phyloP scores from a whole-genome alignment of 2,329 filamentous ascomycete species.

The Colletotrichum sp. region DNA sequence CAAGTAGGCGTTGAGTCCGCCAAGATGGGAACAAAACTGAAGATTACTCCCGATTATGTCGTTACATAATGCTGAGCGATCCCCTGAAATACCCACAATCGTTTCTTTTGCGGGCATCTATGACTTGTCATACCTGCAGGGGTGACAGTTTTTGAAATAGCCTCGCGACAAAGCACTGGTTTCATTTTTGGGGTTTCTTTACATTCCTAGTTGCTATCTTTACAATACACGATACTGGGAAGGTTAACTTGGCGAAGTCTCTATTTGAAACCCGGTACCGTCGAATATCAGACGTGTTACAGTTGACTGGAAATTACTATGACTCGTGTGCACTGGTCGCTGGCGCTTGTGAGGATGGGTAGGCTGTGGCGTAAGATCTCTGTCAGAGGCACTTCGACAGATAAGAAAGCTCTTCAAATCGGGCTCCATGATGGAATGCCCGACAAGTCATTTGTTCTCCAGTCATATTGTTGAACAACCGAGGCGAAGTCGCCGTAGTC shows the following conservation, averaged over 20 bases:
- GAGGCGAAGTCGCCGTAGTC: background rate
- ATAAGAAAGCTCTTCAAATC: background rate
- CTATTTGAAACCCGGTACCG: background rate
- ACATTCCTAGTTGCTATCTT: background rate
- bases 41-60: rapidly evolving
- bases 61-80: background rate
- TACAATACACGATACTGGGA: background rate
- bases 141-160: background rate
- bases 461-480: background rate
- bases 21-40: background rate
- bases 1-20: background rate
- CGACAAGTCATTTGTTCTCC: background rate
- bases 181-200: background rate
- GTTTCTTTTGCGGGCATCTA: background rate
- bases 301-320: background rate
- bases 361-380: rapidly evolving
- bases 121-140: background rate
- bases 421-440: background rate
- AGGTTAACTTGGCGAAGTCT: background rate
- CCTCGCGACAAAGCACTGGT: background rate
- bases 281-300: background rate
- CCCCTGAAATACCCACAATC: background rate
- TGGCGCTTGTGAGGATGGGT: rapidly evolving
- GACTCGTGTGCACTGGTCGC: background rate
- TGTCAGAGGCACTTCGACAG: background rate